Percentiles rank a stretch among this genome's conserved stretches.
These are phyloP conservation scores for Arachnomyces sp. DNA, from an alignment of 2,329 filamentous ascomycete genomes.

Conservation along the genomic window DNA sequence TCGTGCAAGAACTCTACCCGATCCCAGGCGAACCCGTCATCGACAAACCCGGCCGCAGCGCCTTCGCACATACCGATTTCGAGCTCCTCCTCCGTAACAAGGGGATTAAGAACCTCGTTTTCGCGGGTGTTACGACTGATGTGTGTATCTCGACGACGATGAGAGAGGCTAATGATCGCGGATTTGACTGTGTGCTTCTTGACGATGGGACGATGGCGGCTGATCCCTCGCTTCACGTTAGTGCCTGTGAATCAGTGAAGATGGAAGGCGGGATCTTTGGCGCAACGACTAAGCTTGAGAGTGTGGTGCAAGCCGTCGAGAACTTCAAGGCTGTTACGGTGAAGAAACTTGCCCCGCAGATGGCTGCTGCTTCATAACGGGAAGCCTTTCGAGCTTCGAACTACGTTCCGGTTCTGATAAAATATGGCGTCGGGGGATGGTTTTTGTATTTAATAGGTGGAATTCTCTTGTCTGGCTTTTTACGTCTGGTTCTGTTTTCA, in stretches of 20 bases:
- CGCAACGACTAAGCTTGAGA: conserved; percentile 29
- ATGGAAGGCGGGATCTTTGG: conserved; percentile 42
- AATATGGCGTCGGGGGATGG: conserved; percentile 5
- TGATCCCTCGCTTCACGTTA: conserved; percentile 32
- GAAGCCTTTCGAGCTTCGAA: conserved; percentile 8
- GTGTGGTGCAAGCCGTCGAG: conserved; percentile 34
- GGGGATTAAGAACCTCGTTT: conserved; percentile 44
- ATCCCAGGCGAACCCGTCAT: conserved; percentile 42
- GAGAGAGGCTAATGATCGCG: conserved; percentile 48
- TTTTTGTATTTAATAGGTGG: too few relatives aligned
- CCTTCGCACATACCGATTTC: conserved; percentile 48
- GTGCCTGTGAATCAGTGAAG: conserved; percentile 36
- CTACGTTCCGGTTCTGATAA: conserved; percentile 9
- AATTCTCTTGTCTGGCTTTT: too few relatives aligned
- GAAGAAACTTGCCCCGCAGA: conserved; percentile 36
- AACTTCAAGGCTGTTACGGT: conserved; percentile 34
- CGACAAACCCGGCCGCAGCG: conserved; percentile 48
- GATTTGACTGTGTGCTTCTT: conserved; percentile 46
- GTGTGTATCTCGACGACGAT: conserved; percentile 49
- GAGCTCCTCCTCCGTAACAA: conserved; percentile 44
- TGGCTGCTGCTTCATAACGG: conserved; percentile 16
- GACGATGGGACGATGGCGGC: conserved; percentile 42
- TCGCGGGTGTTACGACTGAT: conserved; percentile 49
- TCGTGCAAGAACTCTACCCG: conserved; percentile 46
- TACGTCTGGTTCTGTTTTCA: too few relatives aligned